Conservation (phyloP, 345 rosid species). For the Moricandia moricandioides region DNA sequence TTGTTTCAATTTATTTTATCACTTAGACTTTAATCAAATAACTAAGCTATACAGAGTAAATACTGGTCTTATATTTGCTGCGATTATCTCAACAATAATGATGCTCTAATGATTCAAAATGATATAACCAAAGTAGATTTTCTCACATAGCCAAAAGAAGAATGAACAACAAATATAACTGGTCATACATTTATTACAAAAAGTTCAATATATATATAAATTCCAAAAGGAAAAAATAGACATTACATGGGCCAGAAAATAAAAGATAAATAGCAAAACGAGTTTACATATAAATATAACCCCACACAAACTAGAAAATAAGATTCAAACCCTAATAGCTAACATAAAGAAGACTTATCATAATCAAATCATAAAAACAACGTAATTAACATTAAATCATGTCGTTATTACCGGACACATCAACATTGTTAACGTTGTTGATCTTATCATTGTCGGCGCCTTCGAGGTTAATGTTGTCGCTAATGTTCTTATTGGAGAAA, state of each 20-base stretch:
- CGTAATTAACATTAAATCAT: constrained; percentile 15
- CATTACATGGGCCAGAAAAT: constrained; percentile 1
- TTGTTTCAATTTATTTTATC: background rate
- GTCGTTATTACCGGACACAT: constrained; percentile 31
- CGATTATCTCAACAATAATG: background rate
- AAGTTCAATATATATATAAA: constrained; percentile 10
- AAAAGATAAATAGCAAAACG: constrained; percentile 4
- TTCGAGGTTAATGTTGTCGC: constrained; percentile 32
- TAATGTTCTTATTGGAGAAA: constrained; percentile 34
- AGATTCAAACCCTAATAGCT: constrained; percentile 21
- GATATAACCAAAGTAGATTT: constrained; percentile 30
- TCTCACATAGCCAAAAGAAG: constrained; percentile 26
- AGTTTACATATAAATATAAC: constrained; percentile 23
- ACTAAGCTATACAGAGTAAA: background rate
- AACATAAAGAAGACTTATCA: constrained; percentile 8
- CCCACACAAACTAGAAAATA: constrained; percentile 3
- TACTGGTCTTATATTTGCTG: background rate
- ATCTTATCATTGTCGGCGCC: constrained; percentile 22
- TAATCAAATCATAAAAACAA: constrained; percentile 20
- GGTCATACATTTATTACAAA: constrained; percentile 18
- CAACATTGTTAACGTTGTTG: constrained; percentile 30
- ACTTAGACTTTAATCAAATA: background rate
- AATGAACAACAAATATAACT: background rate
- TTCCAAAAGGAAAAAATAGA: constrained; percentile 4
- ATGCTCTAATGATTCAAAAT: constrained; percentile 22